These are phyloP conservation scores for Sesbania bispinosa DNA, from an alignment of 306 rosid species.

Conservation along the genomic window DNA sequence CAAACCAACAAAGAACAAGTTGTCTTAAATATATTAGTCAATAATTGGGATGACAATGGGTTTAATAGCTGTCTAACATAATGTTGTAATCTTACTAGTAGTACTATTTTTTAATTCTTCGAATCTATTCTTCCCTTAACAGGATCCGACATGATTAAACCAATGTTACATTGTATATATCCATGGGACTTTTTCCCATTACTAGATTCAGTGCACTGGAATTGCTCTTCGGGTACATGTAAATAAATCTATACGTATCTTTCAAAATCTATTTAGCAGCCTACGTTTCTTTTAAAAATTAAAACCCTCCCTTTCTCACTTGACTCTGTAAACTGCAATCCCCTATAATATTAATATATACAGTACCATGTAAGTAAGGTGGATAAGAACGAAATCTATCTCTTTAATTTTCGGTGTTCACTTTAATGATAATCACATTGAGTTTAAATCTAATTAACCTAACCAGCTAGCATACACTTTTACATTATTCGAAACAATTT, in stretches of 20 bases:
- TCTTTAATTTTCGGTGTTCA: background rate
- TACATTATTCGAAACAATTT: too few species aligned
- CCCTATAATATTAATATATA: too few species aligned
- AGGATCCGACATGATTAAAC: constrained; percentile 22
- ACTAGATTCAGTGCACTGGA: constrained; percentile 32
- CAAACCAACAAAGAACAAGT: constrained; percentile 28
- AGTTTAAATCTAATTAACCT: too few species aligned
- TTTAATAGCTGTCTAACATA: constrained; percentile 11
- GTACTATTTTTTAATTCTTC: background rate
- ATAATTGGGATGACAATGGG: background rate
- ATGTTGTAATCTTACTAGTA: background rate
- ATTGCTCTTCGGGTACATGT: background rate
- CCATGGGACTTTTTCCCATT: background rate
- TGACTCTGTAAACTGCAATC: background rate
- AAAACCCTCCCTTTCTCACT: background rate
- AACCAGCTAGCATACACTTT: too few species aligned
- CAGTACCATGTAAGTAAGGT: background rate
- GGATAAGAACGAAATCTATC: background rate
- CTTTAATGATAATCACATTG: background rate
- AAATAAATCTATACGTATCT: background rate
- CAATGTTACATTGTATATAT: constrained; percentile 26
- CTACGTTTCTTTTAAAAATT: background rate
- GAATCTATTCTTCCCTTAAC: constrained; percentile 25
- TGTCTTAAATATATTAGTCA: background rate
- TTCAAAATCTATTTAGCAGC: background rate